Conservation (phyloP, 352 stramenopile genomes). For the Peronospora belbahrii region DNA sequence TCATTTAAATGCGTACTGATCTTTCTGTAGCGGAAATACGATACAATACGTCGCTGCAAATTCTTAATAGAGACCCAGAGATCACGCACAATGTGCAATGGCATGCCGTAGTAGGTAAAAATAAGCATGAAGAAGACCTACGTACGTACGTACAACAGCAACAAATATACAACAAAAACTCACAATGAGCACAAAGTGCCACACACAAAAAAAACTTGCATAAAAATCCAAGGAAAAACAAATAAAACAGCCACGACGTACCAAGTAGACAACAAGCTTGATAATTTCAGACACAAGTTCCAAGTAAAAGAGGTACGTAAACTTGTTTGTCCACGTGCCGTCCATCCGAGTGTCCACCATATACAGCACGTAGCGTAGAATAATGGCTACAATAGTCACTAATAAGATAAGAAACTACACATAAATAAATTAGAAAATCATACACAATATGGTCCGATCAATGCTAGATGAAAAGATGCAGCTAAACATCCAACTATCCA, state of each 20-base stretch:
- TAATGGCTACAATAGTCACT: conserved; percentile 86
- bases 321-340: conserved; percentile 86
- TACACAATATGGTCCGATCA: too few relatives aligned
- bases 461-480: too few relatives aligned
- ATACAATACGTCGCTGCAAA: conserved; percentile 70
- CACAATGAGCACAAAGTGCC: too few relatives aligned
- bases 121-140: conserved; percentile 96
- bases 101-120: conserved; percentile 96
- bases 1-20: conserved; percentile 95
- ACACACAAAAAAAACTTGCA: too few relatives aligned
- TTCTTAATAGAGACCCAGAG: conserved; percentile 91
- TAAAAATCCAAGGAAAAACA: too few relatives aligned
- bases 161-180: background rate
- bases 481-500: too few relatives aligned
- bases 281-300: conserved; percentile 93
- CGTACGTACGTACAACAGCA: background rate
- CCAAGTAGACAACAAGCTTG: conserved; percentile 95
- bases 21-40: conserved; percentile 89
- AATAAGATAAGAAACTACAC: conserved; percentile 88
- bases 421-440: too few relatives aligned
- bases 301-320: conserved; percentile 90
- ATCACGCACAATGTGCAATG: conserved; percentile 96
- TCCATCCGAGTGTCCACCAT: conserved; percentile 89
- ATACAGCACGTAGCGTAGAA: conserved; percentile 89
- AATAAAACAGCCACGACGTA: conserved; percentile 22